phyloP scores from a whole-genome alignment of 192 early-diverging fungal species.

The Coemansia erecta region DNA sequence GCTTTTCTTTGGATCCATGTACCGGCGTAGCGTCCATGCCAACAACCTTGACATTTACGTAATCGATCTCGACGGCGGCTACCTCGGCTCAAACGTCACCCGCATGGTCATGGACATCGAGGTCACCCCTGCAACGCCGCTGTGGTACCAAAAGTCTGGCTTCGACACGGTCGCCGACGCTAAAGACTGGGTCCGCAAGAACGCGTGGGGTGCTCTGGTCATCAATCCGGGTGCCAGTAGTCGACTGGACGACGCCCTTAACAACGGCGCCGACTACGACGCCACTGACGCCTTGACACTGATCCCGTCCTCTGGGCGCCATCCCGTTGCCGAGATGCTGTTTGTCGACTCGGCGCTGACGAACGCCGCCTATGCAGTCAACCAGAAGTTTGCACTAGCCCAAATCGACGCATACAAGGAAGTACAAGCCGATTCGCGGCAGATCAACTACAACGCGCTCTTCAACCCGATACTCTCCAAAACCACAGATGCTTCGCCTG shows the following conservation, averaged over 20 bases:
- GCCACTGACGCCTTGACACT: slow-evolving; percentile 28
- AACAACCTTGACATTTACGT: slow-evolving; percentile 39
- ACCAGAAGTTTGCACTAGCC: slow-evolving; percentile 16
- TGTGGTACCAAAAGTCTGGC: slow-evolving; percentile 16
- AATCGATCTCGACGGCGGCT: slow-evolving; percentile 44
- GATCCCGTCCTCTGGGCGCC: slow-evolving; percentile 31
- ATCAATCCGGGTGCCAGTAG: slow-evolving; percentile 35
- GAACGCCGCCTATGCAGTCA: slow-evolving; percentile 14
- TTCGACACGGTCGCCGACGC: slow-evolving; percentile 5
- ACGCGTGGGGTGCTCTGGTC: slow-evolving; percentile 43
- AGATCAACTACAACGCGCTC: slow-evolving; percentile 17
- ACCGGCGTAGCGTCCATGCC: slow-evolving; percentile 26
- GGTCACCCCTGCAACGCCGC: slow-evolving; percentile 12
- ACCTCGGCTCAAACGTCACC: slow-evolving; percentile 29
- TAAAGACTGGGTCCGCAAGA: slow-evolving; percentile 27
- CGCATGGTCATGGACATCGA: slow-evolving; percentile 24
- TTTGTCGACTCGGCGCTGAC: slow-evolving; percentile 26
- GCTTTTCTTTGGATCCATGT: slow-evolving; percentile 38
- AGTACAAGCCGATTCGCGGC: not conserved
- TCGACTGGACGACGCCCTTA: slow-evolving; percentile 21
- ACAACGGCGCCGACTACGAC: slow-evolving; percentile 20
- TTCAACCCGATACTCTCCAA: slow-evolving; percentile 28
- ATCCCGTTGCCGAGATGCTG: slow-evolving; percentile 33
- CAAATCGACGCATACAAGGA: slow-evolving; percentile 11
- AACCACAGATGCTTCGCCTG: slow-evolving; percentile 24